Evolutionary conservation across 192 early-diverging fungal species (phyloP), one percentile per base, ranked within the genome.

Genomic region (Backusella westeae): DNA sequence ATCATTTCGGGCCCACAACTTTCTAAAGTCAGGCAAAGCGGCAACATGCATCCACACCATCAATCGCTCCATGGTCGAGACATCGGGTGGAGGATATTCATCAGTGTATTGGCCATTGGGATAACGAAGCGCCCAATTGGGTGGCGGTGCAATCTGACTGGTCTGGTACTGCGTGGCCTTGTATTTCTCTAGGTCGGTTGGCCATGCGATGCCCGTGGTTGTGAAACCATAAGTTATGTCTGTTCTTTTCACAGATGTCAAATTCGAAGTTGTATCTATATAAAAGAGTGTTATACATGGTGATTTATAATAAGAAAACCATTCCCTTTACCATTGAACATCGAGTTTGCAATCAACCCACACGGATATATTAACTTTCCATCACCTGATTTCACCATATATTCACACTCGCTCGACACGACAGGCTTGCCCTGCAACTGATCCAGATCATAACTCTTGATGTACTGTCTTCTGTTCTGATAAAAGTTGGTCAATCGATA

Each of bases 11-110:
- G 94, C 96, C 85, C 92, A 97, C 46, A 96, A 79, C 80, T 99
- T 99, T 69, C 96, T 86, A 85, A 99, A 99, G n/a, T 91, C 94
- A 10, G 97, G 95, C 68, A 98, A 85, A 0, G 95, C 97, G 6
- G 97, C 95, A 1, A 94, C 94, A n/a, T 94, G 87, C 96, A 99
- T 97, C 97, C 97, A 99, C 35, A 99, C 97, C 81, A 94, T 91
- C 76, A 99, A 90, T 34, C 91, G 87, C 86, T 97, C 91, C 84
- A 91, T 85, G 7, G 73, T 76, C 1, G 84, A 63, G 36, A 96
- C 80, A 71, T 96, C 85, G 0, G 94, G 93, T 19, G 88, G 93
- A 34, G 82, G 82, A 41, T 83, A 34, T 34, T 75, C 80, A 7
- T 75, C 75, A 8, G 76, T 73, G 56, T 87, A 85, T 56, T 85